These are phyloP conservation scores for Fusarium cyanostomum DNA, from an alignment of 2,329 filamentous ascomycete genomes.

Conservation along the genomic window DNA sequence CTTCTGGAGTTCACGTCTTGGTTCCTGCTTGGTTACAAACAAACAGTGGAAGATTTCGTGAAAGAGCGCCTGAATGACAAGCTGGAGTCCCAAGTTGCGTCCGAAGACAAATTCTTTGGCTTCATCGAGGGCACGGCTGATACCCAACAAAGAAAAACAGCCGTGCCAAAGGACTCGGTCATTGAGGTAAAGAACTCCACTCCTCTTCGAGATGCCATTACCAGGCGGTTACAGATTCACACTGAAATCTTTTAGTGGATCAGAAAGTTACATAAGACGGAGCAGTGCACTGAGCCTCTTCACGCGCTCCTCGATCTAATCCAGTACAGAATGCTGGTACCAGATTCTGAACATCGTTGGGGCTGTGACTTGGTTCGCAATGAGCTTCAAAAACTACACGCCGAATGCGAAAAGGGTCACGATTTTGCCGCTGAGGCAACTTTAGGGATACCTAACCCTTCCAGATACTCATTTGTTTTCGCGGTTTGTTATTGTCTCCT, in stretches of 20 bases:
- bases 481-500: no score
- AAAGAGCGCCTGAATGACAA: neutral
- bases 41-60: neutral
- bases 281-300: neutral
- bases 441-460: neutral
- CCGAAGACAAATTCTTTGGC: no score
- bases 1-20: constrained; percentile 12
- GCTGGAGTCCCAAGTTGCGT: no score
- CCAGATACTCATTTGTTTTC: no score
- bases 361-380: neutral
- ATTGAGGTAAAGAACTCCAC: neutral
- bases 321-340: neutral
- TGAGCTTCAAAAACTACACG: neutral
- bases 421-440: no score
- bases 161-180: no score
- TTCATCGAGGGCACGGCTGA: no score
- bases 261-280: neutral
- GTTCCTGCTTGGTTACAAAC: neutral
- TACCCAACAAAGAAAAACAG: no score
- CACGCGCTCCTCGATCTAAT: neutral
- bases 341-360: neutral
- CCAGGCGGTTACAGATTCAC: neutral
- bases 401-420: neutral
- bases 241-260: neutral
- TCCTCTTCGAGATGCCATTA: neutral